Evolutionary conservation across 1,284 basidiomycete species (phyloP).

Genomic region (Sporisorium graminicola): DNA sequence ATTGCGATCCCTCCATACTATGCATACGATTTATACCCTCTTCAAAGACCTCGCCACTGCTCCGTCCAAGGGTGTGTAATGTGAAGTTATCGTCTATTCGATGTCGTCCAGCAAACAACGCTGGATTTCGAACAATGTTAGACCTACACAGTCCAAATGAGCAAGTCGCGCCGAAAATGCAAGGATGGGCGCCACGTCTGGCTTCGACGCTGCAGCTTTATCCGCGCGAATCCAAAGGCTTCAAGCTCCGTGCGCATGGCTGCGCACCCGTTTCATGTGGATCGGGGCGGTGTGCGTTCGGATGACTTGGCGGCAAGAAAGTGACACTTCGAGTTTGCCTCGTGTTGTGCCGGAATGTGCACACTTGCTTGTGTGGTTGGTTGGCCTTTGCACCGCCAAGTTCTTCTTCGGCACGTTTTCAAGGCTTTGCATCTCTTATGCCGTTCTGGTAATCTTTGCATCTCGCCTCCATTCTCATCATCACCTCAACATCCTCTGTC

Average conservation of each 20-base stretch:
- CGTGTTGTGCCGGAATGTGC: background rate
- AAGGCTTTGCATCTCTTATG: background rate
- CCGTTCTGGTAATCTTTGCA: background rate
- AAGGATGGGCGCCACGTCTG: background rate
- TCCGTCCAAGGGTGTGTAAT: no score
- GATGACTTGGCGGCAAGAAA: background rate
- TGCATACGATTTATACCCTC: conserved; percentile 10
- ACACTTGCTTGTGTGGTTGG: background rate
- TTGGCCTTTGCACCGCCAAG: conserved; percentile 5
- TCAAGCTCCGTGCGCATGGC: conserved; percentile 1
- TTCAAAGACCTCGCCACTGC: background rate
- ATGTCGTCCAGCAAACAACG: background rate
- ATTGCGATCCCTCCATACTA: background rate
- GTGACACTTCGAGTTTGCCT: background rate
- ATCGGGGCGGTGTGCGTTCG: background rate
- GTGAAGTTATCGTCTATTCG: background rate
- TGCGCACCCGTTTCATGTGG: background rate
- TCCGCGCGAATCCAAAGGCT: background rate
- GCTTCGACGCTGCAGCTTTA: no score
- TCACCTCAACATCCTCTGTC: background rate
- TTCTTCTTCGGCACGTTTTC: conserved; percentile 8
- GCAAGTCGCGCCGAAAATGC: background rate
- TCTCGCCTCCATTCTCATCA: conserved; percentile 73
- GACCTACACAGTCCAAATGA: background rate
- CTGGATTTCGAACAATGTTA: background rate